Percentiles rank a stretch among this genome's conserved stretches.
Evolutionary conservation across 176 grass and related monocot genomes (phyloP).

Genomic region (Eleusine indica): DNA sequence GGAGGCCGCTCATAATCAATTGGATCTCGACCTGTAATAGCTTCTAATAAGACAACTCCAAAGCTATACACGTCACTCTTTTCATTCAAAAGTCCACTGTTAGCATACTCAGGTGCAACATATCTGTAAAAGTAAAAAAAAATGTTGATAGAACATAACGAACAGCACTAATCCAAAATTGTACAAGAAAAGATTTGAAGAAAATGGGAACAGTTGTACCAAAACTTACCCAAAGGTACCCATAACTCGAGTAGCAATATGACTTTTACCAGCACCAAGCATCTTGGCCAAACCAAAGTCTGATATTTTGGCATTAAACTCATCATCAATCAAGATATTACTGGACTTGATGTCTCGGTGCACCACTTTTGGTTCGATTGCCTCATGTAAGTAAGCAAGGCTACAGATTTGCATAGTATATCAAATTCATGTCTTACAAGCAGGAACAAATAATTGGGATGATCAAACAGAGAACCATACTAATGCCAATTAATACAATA

Average conservation of each 20-base stretch:
- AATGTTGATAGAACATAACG: conserved; percentile 16
- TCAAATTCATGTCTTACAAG: conserved; percentile 29
- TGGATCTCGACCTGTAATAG: conserved; percentile 96
- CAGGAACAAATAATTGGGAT: neutral
- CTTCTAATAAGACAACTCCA: conserved; percentile 94
- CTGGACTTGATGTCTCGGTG: conserved; percentile 94
- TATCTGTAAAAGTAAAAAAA: conserved; percentile 59
- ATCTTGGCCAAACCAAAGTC: conserved; percentile 98
- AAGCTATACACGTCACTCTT: conserved; percentile 99
- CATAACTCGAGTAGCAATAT: conserved; percentile 97
- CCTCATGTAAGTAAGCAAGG: conserved; percentile 96
- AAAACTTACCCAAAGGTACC: conserved; percentile 94
- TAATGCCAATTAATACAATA: neutral
- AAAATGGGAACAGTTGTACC: neutral
- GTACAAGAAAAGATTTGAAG: conserved; percentile 14
- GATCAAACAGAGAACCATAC: neutral
- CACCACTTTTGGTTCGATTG: conserved; percentile 97
- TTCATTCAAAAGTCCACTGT: conserved; percentile 94
- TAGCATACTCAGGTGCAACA: conserved; percentile 96
- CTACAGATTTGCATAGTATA: conserved; percentile 43
- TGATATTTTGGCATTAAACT: conserved; percentile 95
- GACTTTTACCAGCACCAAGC: conserved; percentile 96
- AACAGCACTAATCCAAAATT: neutral
- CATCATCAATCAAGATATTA: conserved; percentile 93
- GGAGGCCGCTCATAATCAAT: conserved; percentile 79